Percentiles rank a stretch among this genome's conserved stretches.
phyloP scores from a whole-genome alignment of 2,329 filamentous ascomycete species.

The Thelonectria rubi region DNA sequence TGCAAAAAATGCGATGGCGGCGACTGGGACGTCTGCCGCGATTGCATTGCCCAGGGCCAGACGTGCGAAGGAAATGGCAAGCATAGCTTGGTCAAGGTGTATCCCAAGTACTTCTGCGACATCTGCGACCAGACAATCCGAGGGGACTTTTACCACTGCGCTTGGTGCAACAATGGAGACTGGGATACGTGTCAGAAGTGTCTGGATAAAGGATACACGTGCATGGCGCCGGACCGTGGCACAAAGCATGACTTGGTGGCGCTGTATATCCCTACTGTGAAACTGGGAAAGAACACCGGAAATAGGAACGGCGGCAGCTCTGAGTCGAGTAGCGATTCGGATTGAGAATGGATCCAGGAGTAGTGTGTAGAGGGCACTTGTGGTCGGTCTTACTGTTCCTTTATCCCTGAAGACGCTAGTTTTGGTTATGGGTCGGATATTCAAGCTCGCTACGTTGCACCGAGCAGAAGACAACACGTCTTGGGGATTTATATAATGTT shows the following conservation, averaged over 20 bases:
- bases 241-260: constrained; percentile 10
- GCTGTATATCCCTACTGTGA: constrained; percentile 3
- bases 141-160: constrained; percentile 28
- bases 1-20: constrained; percentile 31
- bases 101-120: constrained; percentile 28
- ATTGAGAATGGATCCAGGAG: no score
- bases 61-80: constrained; percentile 24
- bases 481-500: no score
- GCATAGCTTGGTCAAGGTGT: constrained; percentile 31
- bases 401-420: no score
- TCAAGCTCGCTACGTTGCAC: no score
- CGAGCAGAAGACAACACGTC: no score
- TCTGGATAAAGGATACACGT: constrained; percentile 6
- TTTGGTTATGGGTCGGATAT: no score
- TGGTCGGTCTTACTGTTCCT: no score
- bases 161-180: constrained; percentile 19
- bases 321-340: constrained; percentile 10
- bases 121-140: constrained; percentile 22
- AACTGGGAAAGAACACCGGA: not conserved
- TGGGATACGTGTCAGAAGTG: constrained; percentile 30
- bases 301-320: not conserved
- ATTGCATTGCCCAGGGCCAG: constrained; percentile 25
- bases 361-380: no score
- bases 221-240: not conserved
- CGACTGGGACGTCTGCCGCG: constrained; percentile 30